These are phyloP conservation scores for Yamagishiella unicocca DNA, from an alignment of 139 green algal genomes.

Conservation along the genomic window DNA sequence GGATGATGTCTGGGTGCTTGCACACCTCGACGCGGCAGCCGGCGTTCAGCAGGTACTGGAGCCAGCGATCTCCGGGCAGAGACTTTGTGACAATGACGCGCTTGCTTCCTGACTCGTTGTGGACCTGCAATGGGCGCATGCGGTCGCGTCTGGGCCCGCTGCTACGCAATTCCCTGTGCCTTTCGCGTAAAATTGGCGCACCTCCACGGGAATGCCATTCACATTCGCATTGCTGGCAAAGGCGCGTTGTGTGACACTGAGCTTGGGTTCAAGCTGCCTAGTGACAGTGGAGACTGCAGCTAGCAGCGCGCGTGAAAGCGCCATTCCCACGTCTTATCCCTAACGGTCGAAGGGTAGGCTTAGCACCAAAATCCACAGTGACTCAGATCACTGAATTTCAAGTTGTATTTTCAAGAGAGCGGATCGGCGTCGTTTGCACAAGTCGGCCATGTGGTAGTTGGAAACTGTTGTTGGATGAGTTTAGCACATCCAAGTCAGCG, in stretches of 20 bases:
- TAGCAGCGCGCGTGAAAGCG: not conserved
- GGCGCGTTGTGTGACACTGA: not conserved
- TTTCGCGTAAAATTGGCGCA: too few relatives aligned
- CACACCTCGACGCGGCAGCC: constrained; percentile 58
- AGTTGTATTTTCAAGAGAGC: too few relatives aligned
- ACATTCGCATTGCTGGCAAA: constrained; percentile 36
- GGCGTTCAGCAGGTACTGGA: constrained; percentile 83
- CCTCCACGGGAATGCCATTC: constrained; percentile 62
- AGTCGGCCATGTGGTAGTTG: constrained; percentile 8
- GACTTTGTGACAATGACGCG: constrained; percentile 97
- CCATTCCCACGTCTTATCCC: too few relatives aligned
- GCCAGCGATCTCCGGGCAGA: constrained; percentile 93
- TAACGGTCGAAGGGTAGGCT: too few relatives aligned
- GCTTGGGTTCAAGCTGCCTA: constrained; percentile 3
- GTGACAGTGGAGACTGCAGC: not conserved
- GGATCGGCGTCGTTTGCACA: too few relatives aligned
- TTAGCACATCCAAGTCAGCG: not conserved
- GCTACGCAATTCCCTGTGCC: too few relatives aligned
- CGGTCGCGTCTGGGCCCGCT: too few relatives aligned
- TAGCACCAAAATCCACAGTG: too few relatives aligned
- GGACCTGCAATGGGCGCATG: too few relatives aligned
- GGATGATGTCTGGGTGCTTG: constrained; percentile 86
- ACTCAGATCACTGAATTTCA: too few relatives aligned
- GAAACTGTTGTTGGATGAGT: constrained; percentile 19
- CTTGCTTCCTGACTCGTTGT: constrained; percentile 86